Base-by-base conservation (phyloP, 2,329 filamentous ascomycete species). In the Trichoderma afroharzianum region DNA sequence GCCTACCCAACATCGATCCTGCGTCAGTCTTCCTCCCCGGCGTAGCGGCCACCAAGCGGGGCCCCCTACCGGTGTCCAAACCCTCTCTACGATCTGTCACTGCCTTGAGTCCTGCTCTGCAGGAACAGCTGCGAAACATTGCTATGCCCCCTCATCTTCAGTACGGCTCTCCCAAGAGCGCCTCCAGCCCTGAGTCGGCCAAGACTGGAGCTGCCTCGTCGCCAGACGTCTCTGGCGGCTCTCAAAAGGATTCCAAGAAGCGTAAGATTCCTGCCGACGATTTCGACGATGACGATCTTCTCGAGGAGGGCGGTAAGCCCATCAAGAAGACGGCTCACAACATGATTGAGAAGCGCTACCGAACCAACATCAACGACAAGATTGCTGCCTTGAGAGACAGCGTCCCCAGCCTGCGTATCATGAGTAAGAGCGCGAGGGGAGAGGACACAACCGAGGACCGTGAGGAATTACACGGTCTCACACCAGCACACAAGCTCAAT, bases 311-410 rank as follows among this genome's bases (percentile, higher is more conserved):
- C 75, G 88, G 85, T 76, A 90, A 86, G 72, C 82, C 82, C 6
- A 76, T 83, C 72, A 98, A 97, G 86, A 98, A 98, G 86, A 97
- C 95, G 36, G 94, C 95, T 2, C 95, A 98, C 82, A 98, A 98
- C 81, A 96, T 98, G 87, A 98, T 98, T 74, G 95, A 98, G 83
- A 98, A 98, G 86, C 87, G 95, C 75, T 98, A 98, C 81, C 91
- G 95, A 77, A 97, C 93, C 68, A 98, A 98, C 78, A 86, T 98
- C 71, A 98, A 98, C 79, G 95, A 98, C 79, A 98, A 98, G 84
- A 98, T 98, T 77, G 92, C 94, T 59, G 94, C 95, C 72, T 84
- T 98, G 73, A 88, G 95, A 76, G 94, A 98, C 80, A 97, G 94
- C 78, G 94, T 98, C 15, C 95, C 95, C 2, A 97, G 93, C 80